These are phyloP conservation scores for Neltuma alba DNA, from an alignment of 306 rosid genomes.

Conservation along the genomic window DNA sequence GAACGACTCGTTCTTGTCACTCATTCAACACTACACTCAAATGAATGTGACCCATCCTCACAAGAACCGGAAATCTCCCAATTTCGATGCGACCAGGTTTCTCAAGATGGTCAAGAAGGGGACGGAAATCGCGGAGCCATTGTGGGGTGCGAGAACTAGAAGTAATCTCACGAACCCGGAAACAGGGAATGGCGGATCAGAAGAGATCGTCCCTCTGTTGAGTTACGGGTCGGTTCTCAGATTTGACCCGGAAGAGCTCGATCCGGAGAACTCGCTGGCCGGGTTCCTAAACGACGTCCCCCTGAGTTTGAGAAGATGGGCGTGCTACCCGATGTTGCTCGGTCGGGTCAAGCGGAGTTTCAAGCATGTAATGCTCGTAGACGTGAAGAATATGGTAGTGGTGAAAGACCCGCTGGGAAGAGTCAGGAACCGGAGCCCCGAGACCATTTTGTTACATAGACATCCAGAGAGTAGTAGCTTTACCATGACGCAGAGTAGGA, in stretches of 20 bases:
- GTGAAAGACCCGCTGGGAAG: conserved; percentile 63
- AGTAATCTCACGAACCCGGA: conserved; percentile 29
- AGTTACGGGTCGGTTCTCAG: conserved; percentile 84
- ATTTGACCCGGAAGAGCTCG: conserved; percentile 76
- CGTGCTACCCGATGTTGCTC: conserved; percentile 84
- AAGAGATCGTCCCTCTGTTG: conserved; percentile 35
- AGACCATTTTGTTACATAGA: conserved; percentile 49
- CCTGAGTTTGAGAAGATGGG: conserved; percentile 77
- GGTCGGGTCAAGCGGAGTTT: conserved; percentile 76
- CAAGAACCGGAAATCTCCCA: conserved; percentile 20
- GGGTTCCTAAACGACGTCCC: conserved; percentile 73
- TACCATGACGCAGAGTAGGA: conserved; percentile 42
- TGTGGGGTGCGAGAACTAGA: conserved; percentile 63
- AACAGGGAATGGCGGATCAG: not conserved
- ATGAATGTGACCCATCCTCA: conserved; percentile 39
- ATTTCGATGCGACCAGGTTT: conserved; percentile 56
- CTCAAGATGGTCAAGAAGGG: conserved; percentile 32
- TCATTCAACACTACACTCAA: conserved; percentile 37
- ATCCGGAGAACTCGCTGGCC: conserved; percentile 85
- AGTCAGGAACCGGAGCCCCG: conserved; percentile 58
- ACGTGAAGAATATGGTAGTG: conserved; percentile 47
- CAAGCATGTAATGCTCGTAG: conserved; percentile 72
- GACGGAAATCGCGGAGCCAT: conserved; percentile 42
- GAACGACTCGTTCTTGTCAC: conserved; percentile 53
- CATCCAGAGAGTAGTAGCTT: not conserved